These are phyloP conservation scores for Obelidium mucronatum DNA, from an alignment of 192 early-diverging fungal species.

Conservation along the genomic window DNA sequence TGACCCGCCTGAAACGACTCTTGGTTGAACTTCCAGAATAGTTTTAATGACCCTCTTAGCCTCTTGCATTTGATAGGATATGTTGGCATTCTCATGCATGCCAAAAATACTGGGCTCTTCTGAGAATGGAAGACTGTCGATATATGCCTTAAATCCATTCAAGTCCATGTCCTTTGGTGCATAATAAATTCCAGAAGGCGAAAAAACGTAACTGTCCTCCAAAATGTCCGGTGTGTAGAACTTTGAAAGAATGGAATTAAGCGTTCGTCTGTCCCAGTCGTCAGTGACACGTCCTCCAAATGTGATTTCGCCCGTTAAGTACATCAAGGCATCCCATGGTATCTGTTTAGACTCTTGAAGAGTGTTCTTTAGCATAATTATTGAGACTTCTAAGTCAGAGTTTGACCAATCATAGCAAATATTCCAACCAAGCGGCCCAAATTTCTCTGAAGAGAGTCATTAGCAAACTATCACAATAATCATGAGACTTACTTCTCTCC, in stretches of 20 bases:
- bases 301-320: constrained; percentile 67
- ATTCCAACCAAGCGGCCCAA: constrained; percentile 70
- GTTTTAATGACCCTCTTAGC: constrained; percentile 60
- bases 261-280: constrained; percentile 67
- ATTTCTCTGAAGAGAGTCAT: constrained; percentile 45
- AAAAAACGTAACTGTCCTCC: constrained; percentile 61
- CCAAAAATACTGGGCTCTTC: constrained; percentile 72
- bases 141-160: constrained; percentile 53
- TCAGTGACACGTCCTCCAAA: constrained; percentile 72
- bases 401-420: constrained; percentile 69
- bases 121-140: constrained; percentile 61
- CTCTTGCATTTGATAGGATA: constrained; percentile 70
- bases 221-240: constrained; percentile 63
- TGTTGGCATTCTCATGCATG: constrained; percentile 73
- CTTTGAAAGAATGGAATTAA: constrained; percentile 58
- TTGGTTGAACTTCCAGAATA: constrained; percentile 66
- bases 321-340: constrained; percentile 66
- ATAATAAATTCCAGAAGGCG: constrained; percentile 65
- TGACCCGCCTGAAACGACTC: constrained; percentile 47
- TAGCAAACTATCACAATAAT: neutral
- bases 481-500: constrained; percentile 50
- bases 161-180: constrained; percentile 62
- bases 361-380: constrained; percentile 59
- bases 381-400: constrained; percentile 63
- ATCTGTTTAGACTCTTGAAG: constrained; percentile 58